Evolutionary conservation across 2,329 filamentous ascomycete species (phyloP).

Genomic region (Sclerotinia borealis): DNA sequence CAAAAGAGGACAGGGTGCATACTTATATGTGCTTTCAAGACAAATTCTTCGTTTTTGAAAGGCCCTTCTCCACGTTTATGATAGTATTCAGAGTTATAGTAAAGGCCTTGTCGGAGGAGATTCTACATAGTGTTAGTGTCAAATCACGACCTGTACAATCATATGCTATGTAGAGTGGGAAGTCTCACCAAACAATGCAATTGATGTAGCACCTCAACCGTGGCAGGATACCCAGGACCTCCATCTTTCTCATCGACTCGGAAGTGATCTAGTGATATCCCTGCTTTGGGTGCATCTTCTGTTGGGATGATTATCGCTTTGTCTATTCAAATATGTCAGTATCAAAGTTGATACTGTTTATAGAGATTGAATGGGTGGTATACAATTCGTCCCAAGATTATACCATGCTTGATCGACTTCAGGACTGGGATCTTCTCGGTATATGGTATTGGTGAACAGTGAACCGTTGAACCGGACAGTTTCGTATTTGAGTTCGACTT

Average conservation of each 20-base stretch:
- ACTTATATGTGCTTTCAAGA: slow-evolving; percentile 42
- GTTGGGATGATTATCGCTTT: slow-evolving; percentile 3
- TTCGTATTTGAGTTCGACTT: slow-evolving; percentile 38
- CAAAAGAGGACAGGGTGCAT: not conserved
- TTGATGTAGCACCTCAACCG: not conserved
- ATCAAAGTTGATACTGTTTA: not conserved
- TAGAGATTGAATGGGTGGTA: not conserved
- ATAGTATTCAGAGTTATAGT: slow-evolving; percentile 50
- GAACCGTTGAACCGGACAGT: slow-evolving; percentile 24
- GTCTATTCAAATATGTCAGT: not conserved
- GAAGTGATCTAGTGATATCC: slow-evolving; percentile 6
- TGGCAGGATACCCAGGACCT: slow-evolving; percentile 3
- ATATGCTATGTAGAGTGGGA: not conserved
- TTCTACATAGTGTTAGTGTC: slow-evolving; percentile 30
- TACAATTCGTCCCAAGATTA: slow-evolving; percentile 29
- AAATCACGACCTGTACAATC: not conserved
- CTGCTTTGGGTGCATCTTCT: not conserved
- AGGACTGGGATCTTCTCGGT: not conserved
- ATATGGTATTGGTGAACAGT: slow-evolving; percentile 1
- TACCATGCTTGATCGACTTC: slow-evolving; percentile 1
- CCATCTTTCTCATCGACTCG: slow-evolving; percentile 2
- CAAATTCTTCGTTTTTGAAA: slow-evolving; percentile 43
- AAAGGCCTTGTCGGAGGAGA: slow-evolving; percentile 44
- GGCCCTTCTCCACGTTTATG: slow-evolving; percentile 37
- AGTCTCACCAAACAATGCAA: slow-evolving; percentile 5